Percentiles rank a stretch among this genome's conserved stretches.
phyloP scores from a whole-genome alignment of 2,329 filamentous ascomycete species.

The Cercospora sojina region DNA sequence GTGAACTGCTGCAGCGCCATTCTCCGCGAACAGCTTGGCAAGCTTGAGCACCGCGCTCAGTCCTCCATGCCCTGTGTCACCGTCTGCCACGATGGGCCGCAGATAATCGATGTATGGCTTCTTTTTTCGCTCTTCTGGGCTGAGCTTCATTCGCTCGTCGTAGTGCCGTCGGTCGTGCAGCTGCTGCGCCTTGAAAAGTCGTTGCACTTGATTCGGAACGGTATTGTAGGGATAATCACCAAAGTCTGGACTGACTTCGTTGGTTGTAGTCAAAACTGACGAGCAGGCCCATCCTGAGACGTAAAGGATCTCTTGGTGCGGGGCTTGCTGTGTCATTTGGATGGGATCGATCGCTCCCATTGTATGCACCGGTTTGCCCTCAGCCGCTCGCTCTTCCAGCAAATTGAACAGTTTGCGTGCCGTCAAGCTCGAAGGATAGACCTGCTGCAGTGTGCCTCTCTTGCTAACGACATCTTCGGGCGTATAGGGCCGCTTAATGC shows the following conservation, averaged over 20 bases:
- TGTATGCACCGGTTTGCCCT: constrained; percentile 88
- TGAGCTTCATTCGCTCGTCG: constrained; percentile 78
- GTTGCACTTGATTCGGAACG: constrained; percentile 95
- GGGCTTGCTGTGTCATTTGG: constrained; percentile 98
- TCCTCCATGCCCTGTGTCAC: constrained; percentile 91
- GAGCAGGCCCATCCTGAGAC: constrained; percentile 98
- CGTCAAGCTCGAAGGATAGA: constrained; percentile 91
- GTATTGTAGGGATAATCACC: constrained; percentile 99
- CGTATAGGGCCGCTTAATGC: constrained; percentile 88
- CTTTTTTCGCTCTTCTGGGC: constrained; percentile 65
- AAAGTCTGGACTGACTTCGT: constrained; percentile 96
- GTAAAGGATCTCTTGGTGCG: constrained; percentile 94
- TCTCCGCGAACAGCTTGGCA: constrained; percentile 95
- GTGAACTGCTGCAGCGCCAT: constrained; percentile 92
- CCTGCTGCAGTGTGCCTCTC: constrained; percentile 80
- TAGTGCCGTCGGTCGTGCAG: constrained; percentile 96
- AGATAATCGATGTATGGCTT: constrained; percentile 90
- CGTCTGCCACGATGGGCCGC: constrained; percentile 91
- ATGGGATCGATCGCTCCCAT: constrained; percentile 99
- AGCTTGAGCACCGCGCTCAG: constrained; percentile 91
- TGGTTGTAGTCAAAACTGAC: constrained; percentile 85
- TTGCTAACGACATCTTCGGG: constrained; percentile 92
- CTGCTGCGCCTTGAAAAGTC: constrained; percentile 92
- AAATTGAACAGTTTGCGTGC: constrained; percentile 91
- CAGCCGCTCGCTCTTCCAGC: constrained; percentile 71